Conservation (phyloP, 2,329 filamentous ascomycete species). For the Aspergillus tamarii region DNA sequence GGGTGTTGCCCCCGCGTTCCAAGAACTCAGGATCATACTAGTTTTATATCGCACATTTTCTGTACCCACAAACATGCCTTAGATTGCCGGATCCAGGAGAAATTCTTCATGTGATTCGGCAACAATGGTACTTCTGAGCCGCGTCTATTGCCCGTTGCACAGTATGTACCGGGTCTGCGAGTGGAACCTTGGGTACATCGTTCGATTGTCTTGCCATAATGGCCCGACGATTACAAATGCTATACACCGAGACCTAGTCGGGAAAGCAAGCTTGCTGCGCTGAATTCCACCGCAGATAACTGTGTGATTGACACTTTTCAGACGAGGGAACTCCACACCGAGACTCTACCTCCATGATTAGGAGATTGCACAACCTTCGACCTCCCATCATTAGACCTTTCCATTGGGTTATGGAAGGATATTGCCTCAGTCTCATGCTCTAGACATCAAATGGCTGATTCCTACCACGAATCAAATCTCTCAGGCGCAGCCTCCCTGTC, state of each 20-base stretch:
- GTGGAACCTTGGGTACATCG: background rate
- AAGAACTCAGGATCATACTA: background rate
- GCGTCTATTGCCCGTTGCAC: background rate
- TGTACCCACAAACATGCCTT: background rate
- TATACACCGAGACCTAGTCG: background rate
- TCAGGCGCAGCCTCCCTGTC: background rate
- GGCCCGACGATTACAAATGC: background rate
- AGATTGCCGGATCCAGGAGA: background rate
- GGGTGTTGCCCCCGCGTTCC: background rate
- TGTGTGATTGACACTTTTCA: background rate
- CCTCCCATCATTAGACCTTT: background rate
- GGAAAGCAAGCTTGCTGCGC: too few species aligned
- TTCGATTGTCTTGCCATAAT: background rate
- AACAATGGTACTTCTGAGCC: background rate
- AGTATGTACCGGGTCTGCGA: background rate
- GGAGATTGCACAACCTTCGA: background rate
- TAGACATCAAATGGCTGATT: background rate
- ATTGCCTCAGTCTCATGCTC: background rate
- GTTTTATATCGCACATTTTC: background rate
- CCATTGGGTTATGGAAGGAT: background rate
- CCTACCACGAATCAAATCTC: background rate
- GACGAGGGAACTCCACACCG: background rate
- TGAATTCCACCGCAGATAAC: background rate
- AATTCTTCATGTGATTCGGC: background rate
- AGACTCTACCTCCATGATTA: background rate